Base-by-base conservation (phyloP, 2,329 filamentous ascomycete species). In the Penicillium aurantiogriseum region DNA sequence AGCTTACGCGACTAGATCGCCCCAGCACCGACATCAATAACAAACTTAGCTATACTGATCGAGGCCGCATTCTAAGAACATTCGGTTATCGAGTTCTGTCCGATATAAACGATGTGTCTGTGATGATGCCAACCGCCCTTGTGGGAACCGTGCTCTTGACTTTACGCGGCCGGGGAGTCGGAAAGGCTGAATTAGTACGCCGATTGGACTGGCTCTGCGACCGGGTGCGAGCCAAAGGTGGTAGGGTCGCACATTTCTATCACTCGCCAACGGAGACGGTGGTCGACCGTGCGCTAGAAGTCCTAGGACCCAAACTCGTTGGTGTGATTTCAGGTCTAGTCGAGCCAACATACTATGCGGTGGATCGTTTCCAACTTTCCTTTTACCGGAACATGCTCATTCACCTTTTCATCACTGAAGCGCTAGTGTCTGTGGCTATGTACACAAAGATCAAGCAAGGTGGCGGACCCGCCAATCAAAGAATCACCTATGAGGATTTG, bases 381-480 rank as follows among this genome's bases (percentile, higher is more conserved):
- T 99, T 99, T 75, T 99, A 99, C 77, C 88, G 94, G 51, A 99
- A 99, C 75, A 97, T 97, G 94, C 97, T 93, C 0, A 99, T 99
- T 60, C 94, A 99, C 71, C 83, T 99, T 5, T 99, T 99, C 74
- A 94, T 99, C 56, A 89, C 91, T 2, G 92, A 97, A 72, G 90
- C 93, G 0, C 81, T 99, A 5, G 91, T 97, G 23, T 94, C 91
- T 60, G 91, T 88, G 5, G 90, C 90, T 29, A 88, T 99, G 81
- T 99, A 99, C 74, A 94, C 88, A 0, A 85, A 86, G 44, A 89
- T 97, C 54, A 99, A 99, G 75, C 86, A 87, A 61, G 94, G 94
- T 17, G 93, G 93, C n/a, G 91, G 90, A 0, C 89, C 90, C 0
- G 81, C 87, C 4, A 85, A 89, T 64, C 91, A 97, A 71, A 85